phyloP scores from a whole-genome alignment of 225 moss, liverwort and hornwort species.

The Thuidium tamariscinum region DNA sequence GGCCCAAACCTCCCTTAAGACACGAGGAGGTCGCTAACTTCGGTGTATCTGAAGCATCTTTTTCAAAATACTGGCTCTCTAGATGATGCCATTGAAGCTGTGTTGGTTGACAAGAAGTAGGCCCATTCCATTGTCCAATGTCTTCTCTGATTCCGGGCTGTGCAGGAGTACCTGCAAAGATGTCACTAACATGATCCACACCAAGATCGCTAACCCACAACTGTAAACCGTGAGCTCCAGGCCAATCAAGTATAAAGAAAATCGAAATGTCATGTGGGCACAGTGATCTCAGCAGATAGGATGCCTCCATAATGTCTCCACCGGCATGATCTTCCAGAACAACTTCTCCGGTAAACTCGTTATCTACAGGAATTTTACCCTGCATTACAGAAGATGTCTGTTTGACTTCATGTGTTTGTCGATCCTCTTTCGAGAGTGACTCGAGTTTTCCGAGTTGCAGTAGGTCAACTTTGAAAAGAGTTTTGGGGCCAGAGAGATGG shows the following conservation, averaged over 20 bases:
- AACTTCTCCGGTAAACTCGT: slow-evolving; percentile 46
- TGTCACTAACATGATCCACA: slow-evolving; percentile 16
- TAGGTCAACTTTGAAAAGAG: slow-evolving; percentile 60
- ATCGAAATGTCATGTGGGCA: slow-evolving; percentile 59
- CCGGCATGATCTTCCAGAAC: slow-evolving; percentile 54
- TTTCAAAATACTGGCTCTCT: slow-evolving; percentile 17
- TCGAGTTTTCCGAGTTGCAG: slow-evolving; percentile 33
- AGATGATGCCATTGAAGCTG: slow-evolving; percentile 50
- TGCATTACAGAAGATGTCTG: slow-evolving; percentile 15
- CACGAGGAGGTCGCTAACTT: slow-evolving; percentile 38
- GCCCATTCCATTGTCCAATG: slow-evolving; percentile 19
- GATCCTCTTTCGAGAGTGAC: slow-evolving; percentile 20
- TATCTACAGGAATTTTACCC: slow-evolving; percentile 19
- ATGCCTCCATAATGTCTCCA: slow-evolving; percentile 63
- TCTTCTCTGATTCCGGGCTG: neutral
- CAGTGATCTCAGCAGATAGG: slow-evolving; percentile 58
- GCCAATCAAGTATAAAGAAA: slow-evolving; percentile 59
- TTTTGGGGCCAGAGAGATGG: slow-evolving; percentile 22
- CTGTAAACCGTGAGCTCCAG: slow-evolving; percentile 42
- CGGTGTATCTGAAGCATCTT: neutral
- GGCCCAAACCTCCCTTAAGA: slow-evolving; percentile 48
- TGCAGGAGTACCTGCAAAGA: neutral
- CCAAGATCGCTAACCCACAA: slow-evolving; percentile 57
- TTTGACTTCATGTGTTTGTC: slow-evolving; percentile 18
- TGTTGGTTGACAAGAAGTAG: slow-evolving; percentile 9